A percentile compares a stretch with the other conserved stretches of the same genome.
These are phyloP conservation scores for Dictyostelium capitatum DNA, from an alignment of 78 protist genomes.

Conservation along the genomic window DNA sequence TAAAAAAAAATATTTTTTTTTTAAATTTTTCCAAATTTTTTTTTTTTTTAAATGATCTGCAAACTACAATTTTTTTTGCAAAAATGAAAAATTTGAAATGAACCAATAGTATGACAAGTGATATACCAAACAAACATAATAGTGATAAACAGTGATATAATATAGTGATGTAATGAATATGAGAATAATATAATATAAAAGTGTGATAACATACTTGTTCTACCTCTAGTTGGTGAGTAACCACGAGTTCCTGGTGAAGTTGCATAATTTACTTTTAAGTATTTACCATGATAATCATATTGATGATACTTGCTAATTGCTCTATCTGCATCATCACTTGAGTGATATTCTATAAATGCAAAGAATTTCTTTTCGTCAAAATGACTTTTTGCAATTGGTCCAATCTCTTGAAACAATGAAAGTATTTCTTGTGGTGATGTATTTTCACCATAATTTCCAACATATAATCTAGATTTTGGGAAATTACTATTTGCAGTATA, in stretches of 20 bases:
- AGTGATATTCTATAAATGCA: conserved; percentile 37
- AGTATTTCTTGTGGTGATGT: background rate
- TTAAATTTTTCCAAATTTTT: too few species aligned
- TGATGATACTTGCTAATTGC: conserved; percentile 33
- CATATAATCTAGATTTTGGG: conserved; percentile 20
- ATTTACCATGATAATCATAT: conserved; percentile 8
- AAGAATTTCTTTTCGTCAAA: conserved; percentile 40
- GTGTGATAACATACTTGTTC: conserved; percentile 10
- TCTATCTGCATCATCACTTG: conserved; percentile 49
- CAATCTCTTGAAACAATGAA: conserved; percentile 22
- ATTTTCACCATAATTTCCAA: conserved; percentile 17
- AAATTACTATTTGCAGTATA: background rate
- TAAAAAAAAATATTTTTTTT: too few species aligned
- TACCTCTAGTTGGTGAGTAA: background rate
- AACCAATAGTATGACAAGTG: background rate
- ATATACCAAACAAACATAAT: too few species aligned
- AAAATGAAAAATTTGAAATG: background rate
- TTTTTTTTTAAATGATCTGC: too few species aligned
- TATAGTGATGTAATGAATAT: background rate
- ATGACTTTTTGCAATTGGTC: conserved; percentile 20
- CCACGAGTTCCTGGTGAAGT: conserved; percentile 36
- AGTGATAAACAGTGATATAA: too few species aligned
- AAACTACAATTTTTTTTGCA: too few species aligned
- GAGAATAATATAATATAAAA: background rate
- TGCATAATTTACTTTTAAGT: conserved; percentile 51